Conservation (phyloP, 2,329 filamentous ascomycete genomes). For the Claviceps spartinae region DNA sequence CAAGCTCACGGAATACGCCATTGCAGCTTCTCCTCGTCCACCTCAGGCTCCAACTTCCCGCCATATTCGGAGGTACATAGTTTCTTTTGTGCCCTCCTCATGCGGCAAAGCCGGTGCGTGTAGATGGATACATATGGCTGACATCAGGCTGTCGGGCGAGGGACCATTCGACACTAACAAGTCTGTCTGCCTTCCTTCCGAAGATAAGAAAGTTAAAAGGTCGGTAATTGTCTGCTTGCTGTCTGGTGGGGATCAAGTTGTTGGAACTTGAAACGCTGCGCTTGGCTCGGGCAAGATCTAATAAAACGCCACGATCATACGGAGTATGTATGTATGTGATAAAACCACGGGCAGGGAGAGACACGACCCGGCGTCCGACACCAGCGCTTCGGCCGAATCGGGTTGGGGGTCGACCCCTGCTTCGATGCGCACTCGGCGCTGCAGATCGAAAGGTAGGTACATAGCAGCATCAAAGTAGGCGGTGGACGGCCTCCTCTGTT, state of each 20-base stretch:
- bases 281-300: neutral
- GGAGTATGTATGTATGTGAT: too few relatives aligned
- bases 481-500: too few relatives aligned
- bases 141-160: neutral
- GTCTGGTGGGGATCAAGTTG: neutral
- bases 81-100: neutral
- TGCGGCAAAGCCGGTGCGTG: too few relatives aligned
- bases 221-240: too few relatives aligned
- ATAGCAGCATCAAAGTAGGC: too few relatives aligned
- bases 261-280: neutral
- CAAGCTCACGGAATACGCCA: too few relatives aligned
- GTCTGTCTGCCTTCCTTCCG: neutral
- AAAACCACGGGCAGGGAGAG: neutral
- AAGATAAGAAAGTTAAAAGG: too few relatives aligned
- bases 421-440: neutral
- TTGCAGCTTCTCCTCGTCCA: neutral
- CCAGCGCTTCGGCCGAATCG: slow-evolving; percentile 7
- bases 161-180: neutral
- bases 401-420: slow-evolving; percentile 2
- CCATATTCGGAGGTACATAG: neutral
- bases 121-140: neutral
- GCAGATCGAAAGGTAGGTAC: neutral
- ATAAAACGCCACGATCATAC: neutral
- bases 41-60: neutral
- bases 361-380: neutral